Evolutionary conservation across 345 rosid genomes (phyloP).

Genomic region (Ceriops zippeliana): DNA sequence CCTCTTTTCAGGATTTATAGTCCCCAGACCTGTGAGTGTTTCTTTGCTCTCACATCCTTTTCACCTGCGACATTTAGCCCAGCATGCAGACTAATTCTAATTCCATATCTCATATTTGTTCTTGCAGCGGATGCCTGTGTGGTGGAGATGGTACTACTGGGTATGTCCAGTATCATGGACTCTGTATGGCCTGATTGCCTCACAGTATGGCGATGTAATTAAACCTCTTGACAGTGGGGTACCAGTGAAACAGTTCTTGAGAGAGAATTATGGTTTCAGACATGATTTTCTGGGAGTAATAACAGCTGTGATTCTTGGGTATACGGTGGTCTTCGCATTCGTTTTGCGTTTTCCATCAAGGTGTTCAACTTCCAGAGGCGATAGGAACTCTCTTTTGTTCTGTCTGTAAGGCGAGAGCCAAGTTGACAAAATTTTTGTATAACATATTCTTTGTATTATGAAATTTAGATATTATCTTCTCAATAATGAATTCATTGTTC

Average conservation of each 20-base stretch:
- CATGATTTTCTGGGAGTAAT: slow-evolving; percentile 23
- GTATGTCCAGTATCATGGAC: slow-evolving; percentile 21
- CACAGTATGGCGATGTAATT: slow-evolving; percentile 13
- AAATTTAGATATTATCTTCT: too few species aligned
- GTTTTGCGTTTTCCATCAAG: slow-evolving; percentile 14
- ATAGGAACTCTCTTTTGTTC: background rate
- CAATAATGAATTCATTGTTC: too few species aligned
- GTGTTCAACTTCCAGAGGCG: slow-evolving; percentile 25
- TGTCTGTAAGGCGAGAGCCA: background rate
- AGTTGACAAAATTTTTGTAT: too few species aligned
- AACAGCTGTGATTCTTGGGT: slow-evolving; percentile 14
- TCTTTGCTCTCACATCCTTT: background rate
- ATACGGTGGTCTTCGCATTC: slow-evolving; percentile 9
- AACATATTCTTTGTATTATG: too few species aligned
- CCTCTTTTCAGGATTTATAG: slow-evolving; percentile 56
- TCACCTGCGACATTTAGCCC: background rate
- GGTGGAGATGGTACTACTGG: slow-evolving; percentile 35
- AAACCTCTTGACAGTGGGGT: background rate
- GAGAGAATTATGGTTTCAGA: slow-evolving; percentile 3
- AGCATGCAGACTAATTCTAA: background rate
- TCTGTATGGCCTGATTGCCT: slow-evolving; percentile 21
- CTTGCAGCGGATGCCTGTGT: slow-evolving; percentile 18
- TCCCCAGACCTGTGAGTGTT: slow-evolving; percentile 53
- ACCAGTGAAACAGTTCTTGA: slow-evolving; percentile 4
- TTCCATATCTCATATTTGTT: background rate